phyloP scores from a whole-genome alignment of 345 rosid species.

The Dipteronia dyeriana region DNA sequence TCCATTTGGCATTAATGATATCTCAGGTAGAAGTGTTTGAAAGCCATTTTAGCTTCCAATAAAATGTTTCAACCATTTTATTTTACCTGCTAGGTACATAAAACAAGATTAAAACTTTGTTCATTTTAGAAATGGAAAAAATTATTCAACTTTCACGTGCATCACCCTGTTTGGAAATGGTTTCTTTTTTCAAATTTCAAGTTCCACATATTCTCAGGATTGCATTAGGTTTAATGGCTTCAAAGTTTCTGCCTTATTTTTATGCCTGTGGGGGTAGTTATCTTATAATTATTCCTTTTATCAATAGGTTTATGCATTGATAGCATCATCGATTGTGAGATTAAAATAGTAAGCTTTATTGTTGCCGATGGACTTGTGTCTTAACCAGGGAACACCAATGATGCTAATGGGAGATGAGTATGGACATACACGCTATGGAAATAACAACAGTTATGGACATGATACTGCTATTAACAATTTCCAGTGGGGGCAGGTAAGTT shows the following conservation, averaged over 20 bases:
- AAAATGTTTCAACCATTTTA: not conserved
- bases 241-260: not conserved
- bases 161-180: not conserved
- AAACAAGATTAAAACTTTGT: not conserved
- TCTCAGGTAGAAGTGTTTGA: slow-evolving; percentile 62
- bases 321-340: not conserved
- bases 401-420: slow-evolving; percentile 98
- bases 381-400: slow-evolving; percentile 83
- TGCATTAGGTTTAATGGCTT: not conserved
- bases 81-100: not conserved
- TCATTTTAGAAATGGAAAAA: not conserved
- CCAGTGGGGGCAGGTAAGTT: slow-evolving; percentile 70
- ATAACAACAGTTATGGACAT: slow-evolving; percentile 94
- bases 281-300: not conserved
- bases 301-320: not conserved
- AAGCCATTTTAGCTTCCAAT: not conserved
- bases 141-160: not conserved
- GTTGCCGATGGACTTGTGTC: slow-evolving; percentile 9
- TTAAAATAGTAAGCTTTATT: not conserved
- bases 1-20: slow-evolving; percentile 85
- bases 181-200: not conserved
- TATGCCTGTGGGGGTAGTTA: not conserved
- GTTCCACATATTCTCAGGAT: not conserved
- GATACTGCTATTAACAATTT: slow-evolving; percentile 83
- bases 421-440: slow-evolving; percentile 86